A percentile compares a stretch with the other conserved stretches of the same genome.
phyloP scores from a whole-genome alignment of 1,284 basidiomycete species.

The Moniliophthora roreri region DNA sequence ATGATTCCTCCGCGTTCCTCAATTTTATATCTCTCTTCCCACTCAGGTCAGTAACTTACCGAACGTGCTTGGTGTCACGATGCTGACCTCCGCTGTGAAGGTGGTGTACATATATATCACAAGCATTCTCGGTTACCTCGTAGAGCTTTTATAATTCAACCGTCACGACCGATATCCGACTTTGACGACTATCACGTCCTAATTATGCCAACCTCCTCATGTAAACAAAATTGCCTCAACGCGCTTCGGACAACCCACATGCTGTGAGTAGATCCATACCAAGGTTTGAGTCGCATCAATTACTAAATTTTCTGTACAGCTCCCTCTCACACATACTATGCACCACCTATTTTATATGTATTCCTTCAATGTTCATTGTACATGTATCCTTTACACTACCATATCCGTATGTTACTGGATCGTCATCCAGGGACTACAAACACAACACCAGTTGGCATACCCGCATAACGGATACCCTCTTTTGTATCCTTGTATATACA shows the following conservation, averaged over 20 bases:
- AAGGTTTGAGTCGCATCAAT: too few relatives aligned
- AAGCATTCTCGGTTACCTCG: neutral
- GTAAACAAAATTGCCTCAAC: neutral
- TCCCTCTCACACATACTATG: too few relatives aligned
- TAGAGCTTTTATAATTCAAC: conserved; percentile 7
- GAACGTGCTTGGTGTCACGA: neutral
- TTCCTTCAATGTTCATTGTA: neutral
- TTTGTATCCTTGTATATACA: too few relatives aligned
- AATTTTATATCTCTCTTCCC: neutral
- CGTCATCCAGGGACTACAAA: too few relatives aligned
- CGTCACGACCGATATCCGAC: conserved; percentile 1
- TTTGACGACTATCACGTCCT: conserved; percentile 10
- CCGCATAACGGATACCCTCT: too few relatives aligned
- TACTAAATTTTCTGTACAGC: too few relatives aligned
- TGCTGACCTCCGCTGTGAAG: too few relatives aligned
- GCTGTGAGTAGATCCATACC: conserved; percentile 10
- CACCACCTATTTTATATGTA: too few relatives aligned
- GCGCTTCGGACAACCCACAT: conserved; percentile 3
- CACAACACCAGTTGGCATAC: too few relatives aligned
- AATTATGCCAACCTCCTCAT: conserved; percentile 6
- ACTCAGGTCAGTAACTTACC: conserved; percentile 4
- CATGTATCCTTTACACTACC: neutral
- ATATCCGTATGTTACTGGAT: neutral
- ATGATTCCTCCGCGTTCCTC: conserved; percentile 26
- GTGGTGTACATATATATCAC: neutral